Percentiles rank a stretch among this genome's conserved stretches.
Conservation (phyloP, 495 filamentous ascomycete species). For the Penicillium riverlandense region DNA sequence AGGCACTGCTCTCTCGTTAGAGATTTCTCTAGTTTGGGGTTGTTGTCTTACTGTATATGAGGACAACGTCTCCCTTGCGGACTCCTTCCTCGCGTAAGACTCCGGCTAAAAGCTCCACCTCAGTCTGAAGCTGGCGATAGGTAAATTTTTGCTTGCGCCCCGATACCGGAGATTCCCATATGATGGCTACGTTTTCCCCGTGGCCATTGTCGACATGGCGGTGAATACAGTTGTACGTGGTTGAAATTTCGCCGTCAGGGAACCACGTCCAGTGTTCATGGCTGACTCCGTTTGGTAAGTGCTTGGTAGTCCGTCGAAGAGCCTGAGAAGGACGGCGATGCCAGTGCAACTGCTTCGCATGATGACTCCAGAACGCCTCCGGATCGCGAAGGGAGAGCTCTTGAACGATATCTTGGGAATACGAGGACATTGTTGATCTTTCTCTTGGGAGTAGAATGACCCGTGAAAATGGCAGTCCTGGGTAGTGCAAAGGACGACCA, state of each 20-base stretch:
- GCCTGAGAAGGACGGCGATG: constrained; percentile 55
- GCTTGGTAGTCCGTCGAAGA: constrained; percentile 35
- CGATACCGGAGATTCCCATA: constrained; percentile 85
- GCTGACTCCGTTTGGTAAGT: constrained; percentile 35
- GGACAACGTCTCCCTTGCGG: constrained; percentile 76
- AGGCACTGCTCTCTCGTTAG: constrained; percentile 60
- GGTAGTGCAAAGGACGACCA: too few species aligned
- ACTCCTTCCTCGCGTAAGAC: constrained; percentile 80
- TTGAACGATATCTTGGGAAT: constrained; percentile 34
- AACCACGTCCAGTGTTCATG: constrained; percentile 80
- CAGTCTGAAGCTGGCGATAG: constrained; percentile 68
- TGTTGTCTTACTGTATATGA: constrained; percentile 89
- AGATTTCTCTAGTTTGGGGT: too few species aligned
- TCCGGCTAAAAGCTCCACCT: constrained; percentile 77
- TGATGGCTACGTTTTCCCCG: constrained; percentile 66
- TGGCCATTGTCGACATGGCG: constrained; percentile 72
- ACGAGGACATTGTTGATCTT: too few species aligned
- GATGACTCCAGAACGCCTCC: constrained; percentile 67
- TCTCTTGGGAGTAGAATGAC: too few species aligned
- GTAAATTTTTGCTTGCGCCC: constrained; percentile 63
- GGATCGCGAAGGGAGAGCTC: constrained; percentile 43
- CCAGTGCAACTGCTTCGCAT: constrained; percentile 73
- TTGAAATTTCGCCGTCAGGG: constrained; percentile 80
- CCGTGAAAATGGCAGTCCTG: too few species aligned
- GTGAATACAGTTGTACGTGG: constrained; percentile 84